Evolutionary conservation across 371 early-diverging fungal species (phyloP).

Genomic region (Capniomyces stellatus): DNA sequence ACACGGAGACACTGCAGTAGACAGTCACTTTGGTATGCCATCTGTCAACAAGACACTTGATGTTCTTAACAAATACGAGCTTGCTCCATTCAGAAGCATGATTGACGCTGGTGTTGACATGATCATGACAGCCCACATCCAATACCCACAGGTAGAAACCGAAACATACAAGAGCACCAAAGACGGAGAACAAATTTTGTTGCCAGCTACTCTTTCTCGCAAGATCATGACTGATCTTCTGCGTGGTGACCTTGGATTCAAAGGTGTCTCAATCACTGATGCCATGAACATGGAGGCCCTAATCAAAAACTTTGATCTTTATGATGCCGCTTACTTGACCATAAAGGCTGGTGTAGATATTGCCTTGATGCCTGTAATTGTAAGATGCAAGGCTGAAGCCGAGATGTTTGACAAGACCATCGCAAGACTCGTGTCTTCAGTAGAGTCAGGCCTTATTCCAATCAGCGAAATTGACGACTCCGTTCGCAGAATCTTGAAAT

Average conservation of each 20-base stretch:
- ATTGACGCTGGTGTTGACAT: slow-evolving; percentile 17
- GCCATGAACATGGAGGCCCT: slow-evolving; percentile 34
- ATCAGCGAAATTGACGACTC: neutral
- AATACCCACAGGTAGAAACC: slow-evolving; percentile 15
- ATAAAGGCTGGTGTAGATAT: slow-evolving; percentile 31
- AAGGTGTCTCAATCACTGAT: slow-evolving; percentile 30
- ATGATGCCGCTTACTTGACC: slow-evolving; percentile 22
- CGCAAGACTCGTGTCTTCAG: neutral
- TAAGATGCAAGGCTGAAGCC: neutral
- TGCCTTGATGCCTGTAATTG: slow-evolving; percentile 16
- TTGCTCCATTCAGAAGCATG: slow-evolving; percentile 24
- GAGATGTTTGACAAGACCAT: neutral
- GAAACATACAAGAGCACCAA: slow-evolving; percentile 6
- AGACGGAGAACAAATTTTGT: slow-evolving; percentile 1
- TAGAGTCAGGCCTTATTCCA: neutral
- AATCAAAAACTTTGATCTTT: slow-evolving; percentile 23
- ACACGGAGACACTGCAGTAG: slow-evolving; percentile 32
- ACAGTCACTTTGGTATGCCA: slow-evolving; percentile 30
- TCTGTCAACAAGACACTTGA: slow-evolving; percentile 25
- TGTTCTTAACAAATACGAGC: slow-evolving; percentile 22
- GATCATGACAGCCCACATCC: slow-evolving; percentile 31
- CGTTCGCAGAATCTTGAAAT: neutral
- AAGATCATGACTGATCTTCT: slow-evolving; percentile 24
- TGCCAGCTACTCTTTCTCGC: slow-evolving; percentile 21
- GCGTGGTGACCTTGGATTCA: slow-evolving; percentile 19